Evolutionary conservation across 1,284 basidiomycete genomes (phyloP), one percentile per base, ranked within the genome.

Genomic region (Schizopora paradoxa): DNA sequence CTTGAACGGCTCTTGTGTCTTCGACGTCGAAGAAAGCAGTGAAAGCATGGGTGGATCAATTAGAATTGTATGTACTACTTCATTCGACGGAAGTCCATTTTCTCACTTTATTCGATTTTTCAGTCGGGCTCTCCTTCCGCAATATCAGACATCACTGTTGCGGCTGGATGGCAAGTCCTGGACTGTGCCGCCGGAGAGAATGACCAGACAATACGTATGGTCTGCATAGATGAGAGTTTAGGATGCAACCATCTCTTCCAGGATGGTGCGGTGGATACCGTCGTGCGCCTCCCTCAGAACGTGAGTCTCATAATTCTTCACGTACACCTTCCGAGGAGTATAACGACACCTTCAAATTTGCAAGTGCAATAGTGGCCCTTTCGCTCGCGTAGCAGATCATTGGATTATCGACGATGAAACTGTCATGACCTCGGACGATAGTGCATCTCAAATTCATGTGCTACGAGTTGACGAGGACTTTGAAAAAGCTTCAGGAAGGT

Each of bases 161-260:
- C 73, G 6, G 73, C 72, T 14, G 75, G 74, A 39, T 79, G 76
- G 76, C 59, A 65, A 16, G 74, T 79, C 40, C 51, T 75, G 32
- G 62, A 58, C 43, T 79, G 77, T 54, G 61, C 70, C 36, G 51
- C 68, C 2, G 59, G 5, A n/a, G n/a, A n/a, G n/a, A n/a, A n/a
- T n/a, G n/a, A n/a, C n/a, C 75, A 77, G 51, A 65, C 71, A 38
- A 68, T 79, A 38, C 69, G 72, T 5, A 61, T 75, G 10, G 72
- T 74, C 13, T 77, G 76, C 56, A 59, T 46, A 13, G 59, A 57
- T 31, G 59, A 63, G 21, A 54, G 59, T 29, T 52, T 58, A 5
- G 59, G 60, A 4, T 79, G 76, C 54, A 61, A 61, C 18, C 73
- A 76, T 51, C 58, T 78, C 8, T 69, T 67, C 51, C 56, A 68